Conservation (phyloP, 805 yeast genomes). For the Candida parachauliodes region DNA sequence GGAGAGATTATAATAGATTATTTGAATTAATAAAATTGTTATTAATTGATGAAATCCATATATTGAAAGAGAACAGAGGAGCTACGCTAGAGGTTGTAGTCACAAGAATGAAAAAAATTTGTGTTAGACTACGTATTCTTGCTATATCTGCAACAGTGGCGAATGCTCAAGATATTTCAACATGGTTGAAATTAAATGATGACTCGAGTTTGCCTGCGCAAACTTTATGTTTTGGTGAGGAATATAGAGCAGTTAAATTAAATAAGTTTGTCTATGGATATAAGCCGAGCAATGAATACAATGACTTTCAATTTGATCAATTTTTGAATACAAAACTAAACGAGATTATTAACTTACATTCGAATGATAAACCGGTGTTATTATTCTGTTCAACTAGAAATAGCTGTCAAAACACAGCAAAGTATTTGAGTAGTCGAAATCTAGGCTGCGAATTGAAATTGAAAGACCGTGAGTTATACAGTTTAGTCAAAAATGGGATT, state of each 20-base stretch:
- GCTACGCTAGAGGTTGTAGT: constrained; percentile 22
- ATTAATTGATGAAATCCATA: constrained; percentile 26
- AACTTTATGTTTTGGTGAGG: constrained; percentile 43
- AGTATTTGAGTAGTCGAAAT: constrained; percentile 16
- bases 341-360: constrained; percentile 36
- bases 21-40: constrained; percentile 14
- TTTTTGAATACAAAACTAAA: constrained; percentile 38
- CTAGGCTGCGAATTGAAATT: constrained; percentile 6
- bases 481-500: constrained; percentile 31
- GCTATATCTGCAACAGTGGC: constrained; percentile 49
- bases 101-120: constrained; percentile 14
- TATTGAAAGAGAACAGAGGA: constrained; percentile 25
- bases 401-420: constrained; percentile 46
- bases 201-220: constrained; percentile 21
- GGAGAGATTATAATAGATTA: constrained; percentile 38
- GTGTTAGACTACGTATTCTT: constrained; percentile 12
- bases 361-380: constrained; percentile 41
- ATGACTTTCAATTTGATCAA: constrained; percentile 47
- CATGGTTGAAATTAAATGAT: constrained; percentile 12
- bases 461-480: constrained; percentile 25
- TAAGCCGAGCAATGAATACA: constrained; percentile 27
- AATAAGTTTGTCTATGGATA: constrained; percentile 43
- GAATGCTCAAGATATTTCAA: constrained; percentile 45
- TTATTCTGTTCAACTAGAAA: constrained; percentile 54
- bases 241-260: constrained; percentile 44